A percentile compares a stretch with the other conserved stretches of the same genome.
Evolutionary conservation across 2,329 filamentous ascomycete genomes (phyloP).

Genomic region (Neofusicoccum sp.): DNA sequence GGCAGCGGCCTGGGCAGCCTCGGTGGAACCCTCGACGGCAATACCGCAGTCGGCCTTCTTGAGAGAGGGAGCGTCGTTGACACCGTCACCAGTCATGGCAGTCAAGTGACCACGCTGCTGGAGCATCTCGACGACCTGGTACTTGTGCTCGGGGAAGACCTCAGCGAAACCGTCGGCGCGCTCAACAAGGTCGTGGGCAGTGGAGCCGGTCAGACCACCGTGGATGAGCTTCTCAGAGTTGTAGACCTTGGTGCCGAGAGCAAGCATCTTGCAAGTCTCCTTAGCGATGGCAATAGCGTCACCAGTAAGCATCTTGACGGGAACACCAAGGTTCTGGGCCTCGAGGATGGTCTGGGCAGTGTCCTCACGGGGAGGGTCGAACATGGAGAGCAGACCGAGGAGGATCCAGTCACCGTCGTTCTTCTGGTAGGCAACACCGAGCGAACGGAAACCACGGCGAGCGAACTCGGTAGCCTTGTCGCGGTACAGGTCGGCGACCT

Average conservation of each 20-base stretch:
- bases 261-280: constrained; percentile 80
- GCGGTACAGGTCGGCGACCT: constrained; percentile 65
- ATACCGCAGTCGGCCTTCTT: constrained; percentile 76
- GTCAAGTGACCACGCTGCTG: constrained; percentile 71
- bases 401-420: constrained; percentile 72
- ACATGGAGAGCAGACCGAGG: constrained; percentile 76
- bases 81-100: constrained; percentile 74
- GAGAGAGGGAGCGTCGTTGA: constrained; percentile 70
- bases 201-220: constrained; percentile 69
- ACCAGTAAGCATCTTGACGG: constrained; percentile 80
- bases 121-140: constrained; percentile 73
- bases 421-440: constrained; percentile 76
- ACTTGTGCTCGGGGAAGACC: constrained; percentile 74
- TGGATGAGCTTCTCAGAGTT: constrained; percentile 76
- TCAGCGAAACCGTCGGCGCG: constrained; percentile 72
- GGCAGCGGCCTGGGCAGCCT: constrained; percentile 69
- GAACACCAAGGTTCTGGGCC: constrained; percentile 72
- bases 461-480: constrained; percentile 73
- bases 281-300: constrained; percentile 77
- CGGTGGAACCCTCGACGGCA: constrained; percentile 68
- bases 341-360: constrained; percentile 76
- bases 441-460: constrained; percentile 75
- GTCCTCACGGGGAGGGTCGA: constrained; percentile 75
- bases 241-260: constrained; percentile 77
- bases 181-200: constrained; percentile 74